Base-by-base conservation (phyloP, 257 asterid species). In the Coffea canephora region DNA sequence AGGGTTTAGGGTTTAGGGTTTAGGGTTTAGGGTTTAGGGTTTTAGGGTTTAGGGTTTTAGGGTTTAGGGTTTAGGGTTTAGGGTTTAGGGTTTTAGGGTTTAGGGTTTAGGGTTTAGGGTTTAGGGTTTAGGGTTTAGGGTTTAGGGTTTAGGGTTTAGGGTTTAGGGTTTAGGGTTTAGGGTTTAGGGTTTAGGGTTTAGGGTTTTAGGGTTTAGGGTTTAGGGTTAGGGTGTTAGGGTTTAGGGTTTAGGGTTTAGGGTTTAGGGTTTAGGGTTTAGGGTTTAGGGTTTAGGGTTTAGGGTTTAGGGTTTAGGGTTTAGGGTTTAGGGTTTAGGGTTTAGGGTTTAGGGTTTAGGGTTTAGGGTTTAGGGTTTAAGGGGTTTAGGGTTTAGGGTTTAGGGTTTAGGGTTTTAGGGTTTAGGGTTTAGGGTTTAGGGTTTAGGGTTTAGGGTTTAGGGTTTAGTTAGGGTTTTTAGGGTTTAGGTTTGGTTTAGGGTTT, bases 271-370 rank as follows among this genome's bases (percentile, higher is more conserved):
- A 43, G 62, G 78, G 82, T 46, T 82, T 41, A 48, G 82, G 75
- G 82, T 62, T 71, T 62, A 62, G 85, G 75, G 79, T 74, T 80
- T 46, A 73, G 74, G 75, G 83, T 73, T 80, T 73, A 46, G 74
- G 78, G 78, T 45, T 73, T 25, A 61, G 75, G 79, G 67, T 48
- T 73, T 43, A 49, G 79, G 69, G 71, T 74, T 80, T 65, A 80
- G 79, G 79, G 83, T 74, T 80, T 74, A 80, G 83, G 83, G 83
- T 45, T 80, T 73, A 80, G 79, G 83, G 73, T 45, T 74, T 61
- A 45, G 84, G 81, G 81, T 55, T 81, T 43, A 68, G 70, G 70
- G 70, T 25, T 65, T 64, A 64, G 69, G 69, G 69, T 64, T 64
- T n/a, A n/a, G n/a, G n/a, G 69, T 4, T 62, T 43, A 52, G 84